These are phyloP conservation scores for Stachybotrys elegans DNA, from an alignment of 2,329 filamentous ascomycete genomes.

Conservation along the genomic window DNA sequence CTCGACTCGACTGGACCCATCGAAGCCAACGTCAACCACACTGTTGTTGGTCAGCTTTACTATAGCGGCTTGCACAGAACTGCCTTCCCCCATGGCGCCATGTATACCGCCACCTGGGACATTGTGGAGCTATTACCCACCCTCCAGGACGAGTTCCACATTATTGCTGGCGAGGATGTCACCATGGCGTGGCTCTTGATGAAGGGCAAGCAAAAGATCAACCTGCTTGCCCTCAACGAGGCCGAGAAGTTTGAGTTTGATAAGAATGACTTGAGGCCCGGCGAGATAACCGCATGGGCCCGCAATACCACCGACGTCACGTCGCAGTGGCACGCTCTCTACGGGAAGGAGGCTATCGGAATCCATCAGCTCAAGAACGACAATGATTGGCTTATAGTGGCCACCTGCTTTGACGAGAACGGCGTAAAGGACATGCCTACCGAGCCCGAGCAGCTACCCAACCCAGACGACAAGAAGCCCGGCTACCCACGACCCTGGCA, in stretches of 20 bases:
- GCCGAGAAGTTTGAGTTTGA: slow-evolving; percentile 25
- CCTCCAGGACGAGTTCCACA: slow-evolving; percentile 18
- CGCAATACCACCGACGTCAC: slow-evolving; percentile 15
- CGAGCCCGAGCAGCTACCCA: not conserved
- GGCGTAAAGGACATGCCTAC: slow-evolving; percentile 13
- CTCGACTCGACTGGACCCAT: slow-evolving; percentile 8
- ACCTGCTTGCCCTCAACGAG: slow-evolving; percentile 21
- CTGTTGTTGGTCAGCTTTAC: slow-evolving; percentile 23
- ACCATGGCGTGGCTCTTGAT: slow-evolving; percentile 21
- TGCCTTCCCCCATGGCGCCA: slow-evolving; percentile 20
- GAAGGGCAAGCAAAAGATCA: slow-evolving; percentile 15
- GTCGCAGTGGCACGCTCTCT: slow-evolving; percentile 18
- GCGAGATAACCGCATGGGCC: slow-evolving; percentile 23
- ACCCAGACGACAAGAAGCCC: not conserved
- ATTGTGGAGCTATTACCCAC: slow-evolving; percentile 21
- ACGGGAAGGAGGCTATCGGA: slow-evolving; percentile 15
- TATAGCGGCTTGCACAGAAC: slow-evolving; percentile 10
- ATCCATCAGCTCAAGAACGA: slow-evolving; percentile 22
- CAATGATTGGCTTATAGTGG: slow-evolving; percentile 20
- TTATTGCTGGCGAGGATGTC: slow-evolving; percentile 24
- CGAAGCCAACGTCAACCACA: slow-evolving; percentile 14
- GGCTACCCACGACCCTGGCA: not conserved
- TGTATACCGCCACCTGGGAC: slow-evolving; percentile 29
- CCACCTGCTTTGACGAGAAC: slow-evolving; percentile 19
- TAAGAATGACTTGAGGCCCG: slow-evolving; percentile 16